Percentiles rank a stretch among this genome's conserved stretches.
These are phyloP conservation scores for Pseudoneurospora amorphoporcata DNA, from an alignment of 495 filamentous ascomycete species.

Conservation along the genomic window DNA sequence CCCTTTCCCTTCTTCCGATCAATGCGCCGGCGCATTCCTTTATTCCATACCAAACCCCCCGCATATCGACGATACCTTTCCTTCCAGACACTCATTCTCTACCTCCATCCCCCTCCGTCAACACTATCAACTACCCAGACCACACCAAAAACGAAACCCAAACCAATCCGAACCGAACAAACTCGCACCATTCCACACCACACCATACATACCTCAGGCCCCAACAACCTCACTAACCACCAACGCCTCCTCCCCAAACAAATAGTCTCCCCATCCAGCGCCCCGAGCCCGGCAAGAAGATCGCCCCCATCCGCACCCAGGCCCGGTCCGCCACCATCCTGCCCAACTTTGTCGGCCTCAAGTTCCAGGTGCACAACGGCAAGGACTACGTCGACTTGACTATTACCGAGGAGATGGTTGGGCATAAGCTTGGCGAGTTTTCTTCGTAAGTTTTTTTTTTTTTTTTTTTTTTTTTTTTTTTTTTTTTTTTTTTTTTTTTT, in stretches of 20 bases:
- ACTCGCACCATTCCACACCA: not conserved
- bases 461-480: not conserved
- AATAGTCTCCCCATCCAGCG: constrained; percentile 51
- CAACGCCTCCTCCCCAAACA: constrained; percentile 5
- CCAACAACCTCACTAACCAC: not conserved
- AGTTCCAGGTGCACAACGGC: constrained; percentile 91
- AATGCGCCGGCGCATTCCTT: not conserved
- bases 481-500: too few relatives aligned
- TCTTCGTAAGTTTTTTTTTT: constrained; percentile 54
- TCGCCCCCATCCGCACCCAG: constrained; percentile 73
- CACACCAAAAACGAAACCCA: not conserved
- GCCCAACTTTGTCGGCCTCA: constrained; percentile 88
- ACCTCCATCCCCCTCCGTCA: not conserved
- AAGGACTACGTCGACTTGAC: constrained; percentile 82
- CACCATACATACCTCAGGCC: not conserved
- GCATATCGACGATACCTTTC: too few relatives aligned
- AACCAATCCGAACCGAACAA: not conserved
- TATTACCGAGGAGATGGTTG: constrained; percentile 97
- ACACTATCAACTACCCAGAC: too few relatives aligned
- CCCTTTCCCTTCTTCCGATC: not conserved
- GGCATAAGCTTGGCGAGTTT: constrained; percentile 95
- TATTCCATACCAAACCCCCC: not conserved
- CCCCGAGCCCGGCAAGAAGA: constrained; percentile 49
- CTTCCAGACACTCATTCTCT: too few relatives aligned
- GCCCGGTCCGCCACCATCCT: constrained; percentile 88